Percentiles rank a stretch among this genome's conserved stretches.
These are phyloP conservation scores for Colletotrichum sp. DNA, from an alignment of 2,329 filamentous ascomycete genomes.

Conservation along the genomic window DNA sequence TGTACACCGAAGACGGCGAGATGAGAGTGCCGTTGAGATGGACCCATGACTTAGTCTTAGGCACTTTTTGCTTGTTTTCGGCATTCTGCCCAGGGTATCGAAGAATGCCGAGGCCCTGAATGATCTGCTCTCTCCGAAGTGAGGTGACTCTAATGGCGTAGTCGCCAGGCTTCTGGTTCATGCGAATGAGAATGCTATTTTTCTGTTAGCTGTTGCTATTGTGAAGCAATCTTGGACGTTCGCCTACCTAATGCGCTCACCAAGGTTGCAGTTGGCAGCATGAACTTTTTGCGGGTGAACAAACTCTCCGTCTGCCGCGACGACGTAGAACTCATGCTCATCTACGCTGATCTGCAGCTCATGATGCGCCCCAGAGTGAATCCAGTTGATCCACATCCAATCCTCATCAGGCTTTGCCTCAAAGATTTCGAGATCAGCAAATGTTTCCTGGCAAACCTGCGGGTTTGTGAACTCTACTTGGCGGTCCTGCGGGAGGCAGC, in stretches of 20 bases:
- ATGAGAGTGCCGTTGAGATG: conserved; percentile 2
- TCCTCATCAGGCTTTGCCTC: conserved; percentile 3
- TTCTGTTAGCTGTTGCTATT: not conserved
- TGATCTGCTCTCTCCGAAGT: conserved; percentile 6
- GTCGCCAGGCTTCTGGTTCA: not conserved
- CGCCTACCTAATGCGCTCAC: conserved; percentile 5
- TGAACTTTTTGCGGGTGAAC: conserved; percentile 6
- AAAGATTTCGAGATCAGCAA: conserved; percentile 2
- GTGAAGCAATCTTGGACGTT: not conserved
- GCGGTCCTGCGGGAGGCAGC: not conserved
- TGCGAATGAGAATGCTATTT: not conserved
- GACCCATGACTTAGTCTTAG: conserved; percentile 2
- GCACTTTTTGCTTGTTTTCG: not conserved
- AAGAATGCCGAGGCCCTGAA: conserved; percentile 8
- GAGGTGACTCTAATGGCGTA: conserved; percentile 3
- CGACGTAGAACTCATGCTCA: conserved; percentile 11
- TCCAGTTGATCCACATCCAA: conserved; percentile 17
- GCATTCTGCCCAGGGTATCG: not conserved
- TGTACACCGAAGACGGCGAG: conserved; percentile 6
- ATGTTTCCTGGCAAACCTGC: not conserved
- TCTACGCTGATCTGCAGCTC: conserved; percentile 14
- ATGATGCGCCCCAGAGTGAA: conserved; percentile 10
- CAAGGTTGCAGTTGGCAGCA: conserved; percentile 12
- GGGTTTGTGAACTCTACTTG: not conserved
- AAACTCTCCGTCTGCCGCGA: conserved; percentile 8